Conservation (phyloP, 2,329 filamentous ascomycete genomes). For the Mycocentrospora acerina region DNA sequence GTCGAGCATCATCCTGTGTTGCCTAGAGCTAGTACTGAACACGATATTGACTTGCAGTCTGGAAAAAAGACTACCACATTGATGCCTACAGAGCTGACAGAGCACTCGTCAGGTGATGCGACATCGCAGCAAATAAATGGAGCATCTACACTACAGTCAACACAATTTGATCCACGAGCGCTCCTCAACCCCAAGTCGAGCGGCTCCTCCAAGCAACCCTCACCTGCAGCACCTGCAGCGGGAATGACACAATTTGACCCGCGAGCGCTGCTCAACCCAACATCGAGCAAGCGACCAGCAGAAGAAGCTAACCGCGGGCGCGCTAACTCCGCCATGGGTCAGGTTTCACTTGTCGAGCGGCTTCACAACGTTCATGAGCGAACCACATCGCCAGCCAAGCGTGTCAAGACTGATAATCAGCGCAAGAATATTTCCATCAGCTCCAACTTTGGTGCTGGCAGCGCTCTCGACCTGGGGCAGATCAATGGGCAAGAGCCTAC, state of each 20-base stretch:
- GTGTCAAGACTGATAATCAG: constrained; percentile 30
- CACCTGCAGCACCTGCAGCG: constrained; percentile 2
- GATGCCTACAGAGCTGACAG: constrained; percentile 17
- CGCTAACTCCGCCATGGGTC: constrained; percentile 42
- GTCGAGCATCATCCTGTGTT: too few species aligned
- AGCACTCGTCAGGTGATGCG: constrained; percentile 20
- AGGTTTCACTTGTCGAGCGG: constrained; percentile 68
- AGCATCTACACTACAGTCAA: constrained; percentile 9
- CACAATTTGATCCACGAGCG: constrained; percentile 26
- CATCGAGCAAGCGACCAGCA: constrained; percentile 33
- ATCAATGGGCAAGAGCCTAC: constrained; percentile 8
- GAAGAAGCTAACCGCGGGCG: constrained; percentile 24
- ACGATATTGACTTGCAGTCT: too few species aligned
- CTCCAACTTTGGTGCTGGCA: constrained; percentile 16
- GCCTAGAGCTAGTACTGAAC: too few species aligned
- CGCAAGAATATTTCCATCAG: constrained; percentile 19
- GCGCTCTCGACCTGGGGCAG: constrained; percentile 48
- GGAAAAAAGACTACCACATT: background rate
- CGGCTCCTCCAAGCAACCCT: too few species aligned
- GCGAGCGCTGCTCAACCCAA: constrained; percentile 38
- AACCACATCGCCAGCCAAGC: constrained; percentile 52
- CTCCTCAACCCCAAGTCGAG: constrained; percentile 35
- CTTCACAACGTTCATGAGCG: constrained; percentile 75
- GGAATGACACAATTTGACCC: constrained; percentile 27
- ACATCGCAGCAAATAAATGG: constrained; percentile 8